Evolutionary conservation across 2,329 filamentous ascomycete genomes (phyloP).

Genomic region (Penicillium paneum): DNA sequence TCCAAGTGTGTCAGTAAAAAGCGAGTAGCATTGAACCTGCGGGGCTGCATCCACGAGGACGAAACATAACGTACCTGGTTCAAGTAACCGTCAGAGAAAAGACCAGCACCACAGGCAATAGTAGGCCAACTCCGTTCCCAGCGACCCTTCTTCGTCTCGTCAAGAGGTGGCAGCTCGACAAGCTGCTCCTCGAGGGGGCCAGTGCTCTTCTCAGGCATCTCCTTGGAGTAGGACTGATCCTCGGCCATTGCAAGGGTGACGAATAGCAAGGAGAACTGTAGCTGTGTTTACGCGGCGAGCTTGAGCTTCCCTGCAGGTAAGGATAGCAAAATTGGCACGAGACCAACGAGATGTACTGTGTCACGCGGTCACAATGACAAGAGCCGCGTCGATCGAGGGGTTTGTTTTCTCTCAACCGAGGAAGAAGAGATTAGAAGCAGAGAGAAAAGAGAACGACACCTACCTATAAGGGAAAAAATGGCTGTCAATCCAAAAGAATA

Average conservation of each 20-base stretch:
- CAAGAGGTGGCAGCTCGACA: conserved; percentile 26
- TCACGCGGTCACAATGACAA: conserved; percentile 5
- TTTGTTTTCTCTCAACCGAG: not conserved
- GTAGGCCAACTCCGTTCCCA: conserved; percentile 66
- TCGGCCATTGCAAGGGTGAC: conserved; percentile 11
- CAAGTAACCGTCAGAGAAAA: conserved; percentile 90
- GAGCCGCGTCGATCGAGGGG: not conserved
- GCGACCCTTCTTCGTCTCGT: conserved; percentile 34
- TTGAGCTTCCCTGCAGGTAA: not conserved
- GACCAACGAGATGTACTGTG: conserved; percentile 1
- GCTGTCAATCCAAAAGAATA: not conserved
- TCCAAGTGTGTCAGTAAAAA: conserved; percentile 1
- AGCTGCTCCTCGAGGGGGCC: conserved; percentile 10
- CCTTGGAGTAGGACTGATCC: conserved; percentile 11
- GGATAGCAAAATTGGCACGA: not conserved
- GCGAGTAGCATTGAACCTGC: not conserved
- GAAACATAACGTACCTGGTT: conserved; percentile 63
- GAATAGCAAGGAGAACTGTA: not conserved
- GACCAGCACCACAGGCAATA: conserved; percentile 81
- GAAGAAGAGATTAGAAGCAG: not conserved
- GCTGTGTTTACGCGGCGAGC: not conserved
- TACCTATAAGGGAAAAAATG: not conserved
- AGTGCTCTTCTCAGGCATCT: conserved; percentile 13
- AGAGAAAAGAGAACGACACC: not conserved
- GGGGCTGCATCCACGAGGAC: not conserved